These are phyloP conservation scores for Globisporangium barbulae DNA, from an alignment of 352 stramenopile species.

Conservation along the genomic window DNA sequence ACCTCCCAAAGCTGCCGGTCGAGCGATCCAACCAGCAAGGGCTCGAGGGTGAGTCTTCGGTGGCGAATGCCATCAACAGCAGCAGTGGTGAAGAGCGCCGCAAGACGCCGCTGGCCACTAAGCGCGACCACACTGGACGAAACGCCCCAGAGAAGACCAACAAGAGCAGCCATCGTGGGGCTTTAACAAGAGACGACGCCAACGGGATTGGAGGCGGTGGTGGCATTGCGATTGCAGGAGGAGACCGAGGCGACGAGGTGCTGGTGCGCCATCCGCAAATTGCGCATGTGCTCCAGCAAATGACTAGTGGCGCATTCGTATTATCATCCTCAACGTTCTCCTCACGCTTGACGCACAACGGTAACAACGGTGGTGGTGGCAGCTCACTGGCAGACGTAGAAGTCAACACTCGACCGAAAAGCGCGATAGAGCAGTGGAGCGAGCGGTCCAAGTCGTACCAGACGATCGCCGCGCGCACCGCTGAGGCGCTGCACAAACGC, in stretches of 20 bases:
- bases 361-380: neutral
- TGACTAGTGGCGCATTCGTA: slow-evolving; percentile 16
- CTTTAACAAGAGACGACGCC: neutral
- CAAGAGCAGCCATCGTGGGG: neutral
- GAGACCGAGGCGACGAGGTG: slow-evolving; percentile 24
- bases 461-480: slow-evolving; percentile 30
- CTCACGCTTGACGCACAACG: neutral
- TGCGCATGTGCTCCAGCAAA: slow-evolving; percentile 32
- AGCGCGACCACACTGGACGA: neutral
- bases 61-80: too few species aligned
- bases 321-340: neutral
- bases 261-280: slow-evolving; percentile 45
- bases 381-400: neutral
- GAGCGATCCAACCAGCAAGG: neutral
- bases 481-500: slow-evolving; percentile 24
- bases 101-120: neutral
- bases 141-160: neutral
- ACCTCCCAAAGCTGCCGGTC: slow-evolving; percentile 1
- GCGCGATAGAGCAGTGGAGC: slow-evolving; percentile 34
- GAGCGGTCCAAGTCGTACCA: slow-evolving; percentile 48
- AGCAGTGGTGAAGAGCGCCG: neutral
- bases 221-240: neutral
- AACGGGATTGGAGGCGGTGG: neutral
- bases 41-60: neutral
- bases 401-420: neutral